A percentile compares a stretch with the other conserved stretches of the same genome.
Conservation (phyloP, 345 rosid species). For the Gossypium sturtianum region DNA sequence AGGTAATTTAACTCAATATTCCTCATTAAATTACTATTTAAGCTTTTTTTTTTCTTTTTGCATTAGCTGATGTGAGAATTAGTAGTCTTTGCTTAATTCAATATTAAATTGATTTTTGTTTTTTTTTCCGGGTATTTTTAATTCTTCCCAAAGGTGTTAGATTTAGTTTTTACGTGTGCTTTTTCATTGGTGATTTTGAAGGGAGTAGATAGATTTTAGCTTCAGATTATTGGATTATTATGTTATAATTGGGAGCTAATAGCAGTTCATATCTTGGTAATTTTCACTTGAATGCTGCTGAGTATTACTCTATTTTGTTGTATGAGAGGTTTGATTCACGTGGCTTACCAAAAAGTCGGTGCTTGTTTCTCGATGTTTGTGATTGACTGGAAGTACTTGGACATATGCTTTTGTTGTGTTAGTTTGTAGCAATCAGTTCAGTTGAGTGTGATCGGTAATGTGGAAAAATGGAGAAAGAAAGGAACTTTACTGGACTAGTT, state of each 20-base stretch:
- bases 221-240: not conserved
- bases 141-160: constrained; percentile 1
- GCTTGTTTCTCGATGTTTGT: not conserved
- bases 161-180: not conserved
- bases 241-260: not conserved
- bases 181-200: not conserved
- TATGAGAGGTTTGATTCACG: not conserved
- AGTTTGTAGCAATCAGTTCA: not conserved
- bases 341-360: not conserved
- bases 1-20: constrained; percentile 6
- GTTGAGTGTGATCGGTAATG: not conserved
- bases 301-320: not conserved
- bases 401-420: not conserved
- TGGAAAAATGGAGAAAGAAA: not conserved
- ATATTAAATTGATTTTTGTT: not conserved
- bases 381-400: not conserved
- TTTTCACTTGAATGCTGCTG: constrained; percentile 6
- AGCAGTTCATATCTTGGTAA: not conserved
- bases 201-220: not conserved
- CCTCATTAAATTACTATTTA: not conserved
- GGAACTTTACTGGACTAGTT: not conserved
- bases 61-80: not conserved
- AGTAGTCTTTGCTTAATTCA: not conserved
- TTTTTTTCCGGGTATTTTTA: not conserved
- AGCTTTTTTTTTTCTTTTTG: not conserved